Evolutionary conservation across 768 basidiomycete genomes (phyloP).

Genomic region (Lentinula sp.): DNA sequence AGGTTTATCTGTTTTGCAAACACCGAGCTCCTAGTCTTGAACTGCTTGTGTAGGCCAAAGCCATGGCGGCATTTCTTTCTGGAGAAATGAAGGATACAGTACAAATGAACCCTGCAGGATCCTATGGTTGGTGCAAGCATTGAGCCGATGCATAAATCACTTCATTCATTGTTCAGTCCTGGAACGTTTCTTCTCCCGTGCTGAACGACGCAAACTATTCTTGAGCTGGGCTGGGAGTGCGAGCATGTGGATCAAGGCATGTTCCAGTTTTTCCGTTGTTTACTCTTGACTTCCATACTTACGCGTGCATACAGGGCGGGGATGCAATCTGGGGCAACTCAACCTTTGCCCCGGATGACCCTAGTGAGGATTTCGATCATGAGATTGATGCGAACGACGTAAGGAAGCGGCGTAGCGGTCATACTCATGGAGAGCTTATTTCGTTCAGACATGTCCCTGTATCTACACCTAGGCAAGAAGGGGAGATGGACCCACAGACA

Average conservation of each 20-base stretch:
- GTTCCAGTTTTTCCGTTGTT: neutral
- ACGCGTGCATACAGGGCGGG: conserved; percentile 53
- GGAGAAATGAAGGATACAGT: conserved; percentile 81
- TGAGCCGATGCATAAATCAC: neutral
- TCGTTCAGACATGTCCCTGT: conserved; percentile 53
- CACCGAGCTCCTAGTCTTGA: neutral
- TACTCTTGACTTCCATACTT: neutral
- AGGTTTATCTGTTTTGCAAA: conserved; percentile 18
- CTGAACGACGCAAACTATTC: conserved; percentile 85
- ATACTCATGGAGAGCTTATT: conserved; percentile 79
- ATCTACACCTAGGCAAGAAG: conserved; percentile 10
- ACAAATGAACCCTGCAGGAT: conserved; percentile 74
- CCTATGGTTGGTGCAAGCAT: conserved; percentile 41
- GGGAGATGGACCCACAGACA: conserved; percentile 12
- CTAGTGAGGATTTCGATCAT: conserved; percentile 11
- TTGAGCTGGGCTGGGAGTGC: conserved; percentile 93
- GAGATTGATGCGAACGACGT: neutral
- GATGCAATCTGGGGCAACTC: conserved; percentile 77
- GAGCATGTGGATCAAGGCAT: conserved; percentile 89
- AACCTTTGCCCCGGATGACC: conserved; percentile 76
- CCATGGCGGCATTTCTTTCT: conserved; percentile 90
- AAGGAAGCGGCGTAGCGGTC: conserved; percentile 23
- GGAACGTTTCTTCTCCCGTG: conserved; percentile 85
- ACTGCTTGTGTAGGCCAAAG: conserved; percentile 52
- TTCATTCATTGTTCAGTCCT: conserved; percentile 40